Base-by-base conservation (phyloP, 1,284 basidiomycete genomes). In the Leucoagaricus sp. region DNA sequence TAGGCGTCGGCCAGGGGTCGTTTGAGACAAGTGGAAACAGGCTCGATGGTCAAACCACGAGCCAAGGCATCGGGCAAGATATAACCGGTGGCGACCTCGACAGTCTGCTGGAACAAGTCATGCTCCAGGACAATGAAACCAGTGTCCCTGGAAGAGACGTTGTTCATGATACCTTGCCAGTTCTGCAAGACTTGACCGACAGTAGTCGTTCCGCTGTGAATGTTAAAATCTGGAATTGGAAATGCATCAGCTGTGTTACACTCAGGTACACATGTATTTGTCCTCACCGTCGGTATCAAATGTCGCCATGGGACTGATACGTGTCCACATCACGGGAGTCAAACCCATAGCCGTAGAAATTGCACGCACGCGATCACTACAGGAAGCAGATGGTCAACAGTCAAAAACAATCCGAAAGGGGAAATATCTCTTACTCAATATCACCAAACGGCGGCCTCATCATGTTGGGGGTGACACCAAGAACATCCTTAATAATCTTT, bases 101-200 rank as follows among this genome's bases (percentile, higher is more conserved):
- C 86, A 0, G 80, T 75, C 66, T 88, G 83, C 65, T 84, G 78
- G 74, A 85, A 88, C 42, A 89, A 75, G 67, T 89, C 87, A 65
- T 89, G 87, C 68, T 87, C 87, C 45, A 97, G 83, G 46, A 87
- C 85, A 58, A 89, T 87, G 72, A 89, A 89, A 10, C 87, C 87
- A 9, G 67, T 79, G 61, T 76, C 59, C 51, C 82, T 72, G 3
- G 66, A 63, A 1, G 78, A 71, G 2, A 76, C 82, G 63, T 84
- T 85, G 55, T 71, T 71, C 33, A 87, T 72, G 65, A 89, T 88
- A 59, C 75, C 71, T 61, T 86, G 71, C 84, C 86, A 88, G 73
- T 87, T 87, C 58, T 77, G 69, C 28, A 86, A 69, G 63, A 88
- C 83, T 69, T 86, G 72, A 45, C 74, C 67, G 29, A 84, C 83